phyloP scores from a whole-genome alignment of 805 yeast species.

The Saccharomycopsis microspora region DNA sequence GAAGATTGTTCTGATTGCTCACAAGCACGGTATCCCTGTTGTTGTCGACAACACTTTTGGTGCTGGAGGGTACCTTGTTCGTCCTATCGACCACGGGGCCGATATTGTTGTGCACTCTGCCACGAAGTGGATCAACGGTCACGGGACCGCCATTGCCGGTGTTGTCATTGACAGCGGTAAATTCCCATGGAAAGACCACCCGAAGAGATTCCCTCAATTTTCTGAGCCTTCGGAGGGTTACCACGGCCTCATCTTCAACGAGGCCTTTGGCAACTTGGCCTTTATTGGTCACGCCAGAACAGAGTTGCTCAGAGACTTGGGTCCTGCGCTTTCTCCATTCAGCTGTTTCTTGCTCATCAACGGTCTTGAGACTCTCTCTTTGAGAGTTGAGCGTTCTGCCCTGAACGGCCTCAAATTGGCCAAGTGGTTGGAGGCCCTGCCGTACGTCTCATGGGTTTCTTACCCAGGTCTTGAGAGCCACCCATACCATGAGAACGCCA shows the following conservation, averaged over 20 bases:
- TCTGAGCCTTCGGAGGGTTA: conserved; percentile 87
- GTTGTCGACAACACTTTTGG: conserved; percentile 96
- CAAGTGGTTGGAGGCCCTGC: conserved; percentile 55
- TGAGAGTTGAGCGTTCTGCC: conserved; percentile 90
- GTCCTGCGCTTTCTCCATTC: conserved; percentile 83
- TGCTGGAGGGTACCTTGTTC: conserved; percentile 84
- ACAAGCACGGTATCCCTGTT: conserved; percentile 76
- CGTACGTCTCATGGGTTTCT: conserved; percentile 79
- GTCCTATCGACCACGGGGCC: conserved; percentile 82
- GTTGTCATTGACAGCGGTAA: conserved; percentile 83
- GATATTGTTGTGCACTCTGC: conserved; percentile 91
- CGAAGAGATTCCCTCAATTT: conserved; percentile 85
- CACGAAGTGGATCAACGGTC: conserved; percentile 97
- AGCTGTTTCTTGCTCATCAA: conserved; percentile 77
- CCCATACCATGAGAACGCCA: conserved; percentile 69
- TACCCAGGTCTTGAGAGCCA: conserved; percentile 81
- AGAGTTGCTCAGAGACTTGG: conserved; percentile 83
- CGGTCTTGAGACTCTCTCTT: conserved; percentile 88
- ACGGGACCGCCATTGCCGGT: conserved; percentile 92
- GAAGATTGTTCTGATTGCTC: conserved; percentile 63
- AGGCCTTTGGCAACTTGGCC: conserved; percentile 71
- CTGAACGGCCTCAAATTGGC: conserved; percentile 76
- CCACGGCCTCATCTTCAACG: conserved; percentile 78
- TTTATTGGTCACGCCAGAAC: conserved; percentile 72
- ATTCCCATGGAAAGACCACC: conserved; percentile 81